Percentiles rank a stretch among this genome's conserved stretches.
Conservation (phyloP, 2,329 filamentous ascomycete species). For the Bretziella fagacearum region DNA sequence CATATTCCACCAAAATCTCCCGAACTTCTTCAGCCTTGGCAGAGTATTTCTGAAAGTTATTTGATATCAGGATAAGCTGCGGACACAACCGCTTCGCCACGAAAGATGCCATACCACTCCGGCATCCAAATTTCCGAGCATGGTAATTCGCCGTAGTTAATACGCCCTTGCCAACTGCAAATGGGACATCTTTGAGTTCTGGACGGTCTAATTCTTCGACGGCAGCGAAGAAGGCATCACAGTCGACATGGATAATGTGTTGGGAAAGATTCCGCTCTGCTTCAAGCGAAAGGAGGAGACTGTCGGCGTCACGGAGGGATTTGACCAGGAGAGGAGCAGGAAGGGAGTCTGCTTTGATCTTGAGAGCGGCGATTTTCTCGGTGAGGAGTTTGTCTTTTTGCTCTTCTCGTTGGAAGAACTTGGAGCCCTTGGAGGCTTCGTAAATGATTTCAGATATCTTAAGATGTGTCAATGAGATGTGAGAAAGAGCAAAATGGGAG, state of each 20-base stretch:
- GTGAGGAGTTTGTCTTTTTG: slow-evolving; percentile 66
- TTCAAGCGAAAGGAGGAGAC: slow-evolving; percentile 66
- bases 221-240: slow-evolving; percentile 93
- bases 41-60: slow-evolving; percentile 81
- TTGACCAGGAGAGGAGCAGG: slow-evolving; percentile 57
- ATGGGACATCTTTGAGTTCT: slow-evolving; percentile 70
- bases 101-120: slow-evolving; percentile 91
- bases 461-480: neutral
- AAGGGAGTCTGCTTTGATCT: slow-evolving; percentile 56
- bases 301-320: slow-evolving; percentile 62
- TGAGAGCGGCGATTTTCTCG: slow-evolving; percentile 65
- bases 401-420: slow-evolving; percentile 89
- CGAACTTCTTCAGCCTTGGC: slow-evolving; percentile 81
- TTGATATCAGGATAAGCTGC: slow-evolving; percentile 59
- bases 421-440: slow-evolving; percentile 88
- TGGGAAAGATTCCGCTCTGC: slow-evolving; percentile 65
- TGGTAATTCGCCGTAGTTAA: slow-evolving; percentile 66
- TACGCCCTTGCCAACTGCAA: slow-evolving; percentile 65
- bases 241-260: slow-evolving; percentile 79
- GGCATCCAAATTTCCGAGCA: slow-evolving; percentile 74
- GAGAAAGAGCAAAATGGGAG: neutral
- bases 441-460: slow-evolving; percentile 92
- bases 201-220: slow-evolving; percentile 76
- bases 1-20: slow-evolving; percentile 68
- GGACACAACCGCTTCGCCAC: slow-evolving; percentile 91